Conservation (phyloP, 73 alveolate genomes). For the Paramecium sonneborni region DNA sequence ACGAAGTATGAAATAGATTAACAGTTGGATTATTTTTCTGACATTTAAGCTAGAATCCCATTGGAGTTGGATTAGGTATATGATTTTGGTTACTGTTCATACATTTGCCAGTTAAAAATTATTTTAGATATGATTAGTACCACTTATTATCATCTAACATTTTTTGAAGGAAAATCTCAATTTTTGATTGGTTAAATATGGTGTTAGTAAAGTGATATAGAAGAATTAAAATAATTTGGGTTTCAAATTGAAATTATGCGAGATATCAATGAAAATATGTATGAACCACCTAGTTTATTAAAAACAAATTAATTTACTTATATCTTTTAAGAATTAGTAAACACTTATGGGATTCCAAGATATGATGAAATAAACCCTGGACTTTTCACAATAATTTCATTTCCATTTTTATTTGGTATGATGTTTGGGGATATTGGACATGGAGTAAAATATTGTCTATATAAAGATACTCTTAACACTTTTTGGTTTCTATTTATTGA, state of each 20-base stretch:
- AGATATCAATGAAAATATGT: conserved; percentile 60
- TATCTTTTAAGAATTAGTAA: conserved; percentile 91
- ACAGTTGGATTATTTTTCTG: not conserved
- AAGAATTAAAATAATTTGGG: conserved; percentile 52
- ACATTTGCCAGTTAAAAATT: not conserved
- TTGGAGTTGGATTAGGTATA: not conserved
- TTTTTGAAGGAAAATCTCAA: conserved; percentile 64
- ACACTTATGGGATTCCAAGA: conserved; percentile 97
- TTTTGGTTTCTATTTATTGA: conserved; percentile 71
- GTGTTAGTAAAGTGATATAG: conserved; percentile 71
- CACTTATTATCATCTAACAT: conserved; percentile 25
- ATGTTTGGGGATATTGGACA: conserved; percentile 99
- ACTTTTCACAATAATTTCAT: conserved; percentile 88
- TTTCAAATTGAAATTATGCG: conserved; percentile 67
- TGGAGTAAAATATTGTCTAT: conserved; percentile 75
- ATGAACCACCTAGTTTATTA: conserved; percentile 67
- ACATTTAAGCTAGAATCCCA: not conserved
- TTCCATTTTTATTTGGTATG: conserved; percentile 97
- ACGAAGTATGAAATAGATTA: not conserved
- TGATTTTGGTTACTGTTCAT: not conserved
- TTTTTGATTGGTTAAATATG: conserved; percentile 76
- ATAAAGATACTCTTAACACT: conserved; percentile 59
- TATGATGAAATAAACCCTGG: conserved; percentile 98
- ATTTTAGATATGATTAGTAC: not conserved
- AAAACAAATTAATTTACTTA: conserved; percentile 89